phyloP scores from a whole-genome alignment of 805 yeast genomes.

The Starmera amethionina region DNA sequence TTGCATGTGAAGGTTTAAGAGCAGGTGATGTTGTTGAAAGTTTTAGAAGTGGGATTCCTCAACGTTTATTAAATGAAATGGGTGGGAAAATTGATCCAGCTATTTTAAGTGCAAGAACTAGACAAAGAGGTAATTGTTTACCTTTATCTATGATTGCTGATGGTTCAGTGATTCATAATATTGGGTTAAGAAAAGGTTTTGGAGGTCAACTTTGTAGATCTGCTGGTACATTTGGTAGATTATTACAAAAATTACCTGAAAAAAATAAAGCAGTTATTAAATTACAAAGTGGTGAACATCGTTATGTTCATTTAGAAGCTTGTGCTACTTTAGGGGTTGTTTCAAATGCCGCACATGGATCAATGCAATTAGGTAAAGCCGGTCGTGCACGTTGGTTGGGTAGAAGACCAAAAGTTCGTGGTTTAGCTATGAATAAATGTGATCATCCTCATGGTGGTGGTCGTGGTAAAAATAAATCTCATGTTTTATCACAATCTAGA shows the following conservation, averaged over 20 bases:
- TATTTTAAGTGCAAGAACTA: constrained; percentile 72
- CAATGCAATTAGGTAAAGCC: constrained; percentile 87
- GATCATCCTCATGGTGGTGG: constrained; percentile 99
- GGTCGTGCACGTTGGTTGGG: constrained; percentile 92
- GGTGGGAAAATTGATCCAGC: constrained; percentile 92
- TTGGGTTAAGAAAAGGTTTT: constrained; percentile 69
- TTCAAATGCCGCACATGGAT: constrained; percentile 88
- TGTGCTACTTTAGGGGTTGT: constrained; percentile 93
- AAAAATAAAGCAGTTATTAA: constrained; percentile 66
- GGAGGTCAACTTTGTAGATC: constrained; percentile 85
- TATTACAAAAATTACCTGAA: constrained; percentile 69
- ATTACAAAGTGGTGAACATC: constrained; percentile 86
- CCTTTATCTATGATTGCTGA: constrained; percentile 91
- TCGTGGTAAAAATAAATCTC: constrained; percentile 97
- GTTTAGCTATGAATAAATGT: constrained; percentile 94
- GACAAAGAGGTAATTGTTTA: constrained; percentile 89
- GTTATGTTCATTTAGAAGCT: constrained; percentile 76
- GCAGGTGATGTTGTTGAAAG: constrained; percentile 88
- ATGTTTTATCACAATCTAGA: constrained; percentile 87
- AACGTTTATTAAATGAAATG: constrained; percentile 67
- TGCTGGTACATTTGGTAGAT: constrained; percentile 91
- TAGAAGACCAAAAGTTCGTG: constrained; percentile 90
- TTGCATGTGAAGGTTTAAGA: constrained; percentile 89
- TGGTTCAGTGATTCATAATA: constrained; percentile 81
- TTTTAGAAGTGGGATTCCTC: constrained; percentile 82